Conservation (phyloP, 140 eudicot genomes). For the Bidens hawaiensis region DNA sequence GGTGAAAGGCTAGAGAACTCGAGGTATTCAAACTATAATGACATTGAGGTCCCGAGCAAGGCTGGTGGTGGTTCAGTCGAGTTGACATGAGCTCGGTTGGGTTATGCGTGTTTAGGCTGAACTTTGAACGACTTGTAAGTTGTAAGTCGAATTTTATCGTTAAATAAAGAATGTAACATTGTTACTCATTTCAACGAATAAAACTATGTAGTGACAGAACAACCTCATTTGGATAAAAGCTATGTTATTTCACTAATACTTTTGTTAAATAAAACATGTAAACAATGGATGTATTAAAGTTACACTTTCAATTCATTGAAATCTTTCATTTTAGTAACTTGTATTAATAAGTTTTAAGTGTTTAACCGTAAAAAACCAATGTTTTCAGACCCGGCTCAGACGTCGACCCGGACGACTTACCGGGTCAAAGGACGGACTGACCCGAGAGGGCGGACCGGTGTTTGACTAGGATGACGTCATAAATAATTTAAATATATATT, state of each 20-base stretch:
- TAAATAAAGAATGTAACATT: neutral
- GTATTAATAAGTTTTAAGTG: too few relatives aligned
- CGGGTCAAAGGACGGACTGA: too few relatives aligned
- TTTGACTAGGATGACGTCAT: too few relatives aligned
- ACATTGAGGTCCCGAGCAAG: slow-evolving; percentile 27
- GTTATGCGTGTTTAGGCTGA: neutral
- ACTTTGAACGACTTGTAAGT: slow-evolving; percentile 1
- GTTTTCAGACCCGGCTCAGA: too few relatives aligned
- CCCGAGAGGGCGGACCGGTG: too few relatives aligned
- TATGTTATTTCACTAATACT: neutral
- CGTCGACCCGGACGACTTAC: too few relatives aligned
- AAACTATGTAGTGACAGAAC: neutral
- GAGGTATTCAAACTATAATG: slow-evolving; percentile 26
- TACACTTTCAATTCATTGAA: too few relatives aligned
- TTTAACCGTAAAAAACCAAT: too few relatives aligned
- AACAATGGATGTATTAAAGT: too few relatives aligned
- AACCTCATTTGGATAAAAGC: neutral
- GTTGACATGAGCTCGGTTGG: slow-evolving; percentile 20
- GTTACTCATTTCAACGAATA: neutral
- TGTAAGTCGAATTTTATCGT: neutral
- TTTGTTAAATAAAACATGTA: neutral
- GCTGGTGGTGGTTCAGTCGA: slow-evolving; percentile 27
- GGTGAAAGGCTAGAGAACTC: slow-evolving; percentile 55
- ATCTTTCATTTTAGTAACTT: too few relatives aligned
- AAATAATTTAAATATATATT: too few relatives aligned